These are phyloP conservation scores for Pythium angustatum DNA, from an alignment of 352 stramenopile species.

Conservation along the genomic window DNA sequence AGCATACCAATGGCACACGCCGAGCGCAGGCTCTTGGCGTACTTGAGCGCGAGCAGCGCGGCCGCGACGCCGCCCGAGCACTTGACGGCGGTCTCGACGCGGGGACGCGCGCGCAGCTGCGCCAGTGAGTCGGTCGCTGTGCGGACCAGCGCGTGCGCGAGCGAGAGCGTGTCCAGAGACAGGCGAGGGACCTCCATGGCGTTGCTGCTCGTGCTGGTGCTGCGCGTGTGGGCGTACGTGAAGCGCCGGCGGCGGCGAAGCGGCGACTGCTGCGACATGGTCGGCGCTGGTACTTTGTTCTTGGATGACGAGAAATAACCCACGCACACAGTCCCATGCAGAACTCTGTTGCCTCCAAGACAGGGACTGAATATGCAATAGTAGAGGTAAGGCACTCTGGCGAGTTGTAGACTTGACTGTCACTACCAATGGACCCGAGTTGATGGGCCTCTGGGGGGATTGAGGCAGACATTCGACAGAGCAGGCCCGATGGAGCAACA, in stretches of 20 bases:
- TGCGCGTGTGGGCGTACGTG: not conserved
- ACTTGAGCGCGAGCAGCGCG: conserved; percentile 58
- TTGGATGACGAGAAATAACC: too few species aligned
- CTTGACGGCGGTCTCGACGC: conserved; percentile 59
- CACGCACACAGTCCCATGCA: too few species aligned
- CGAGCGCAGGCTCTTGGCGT: conserved; percentile 58
- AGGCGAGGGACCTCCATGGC: conserved; percentile 19
- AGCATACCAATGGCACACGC: conserved; percentile 61
- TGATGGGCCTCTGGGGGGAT: too few species aligned
- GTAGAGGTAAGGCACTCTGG: too few species aligned
- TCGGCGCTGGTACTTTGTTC: too few species aligned
- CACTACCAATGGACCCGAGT: too few species aligned
- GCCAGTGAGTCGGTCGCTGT: conserved; percentile 29
- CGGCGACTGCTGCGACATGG: conserved; percentile 11
- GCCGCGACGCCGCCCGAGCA: conserved; percentile 58
- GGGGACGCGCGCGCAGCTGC: conserved; percentile 33
- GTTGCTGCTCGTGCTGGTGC: not conserved
- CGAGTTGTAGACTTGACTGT: too few species aligned
- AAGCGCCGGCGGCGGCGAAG: conserved; percentile 3
- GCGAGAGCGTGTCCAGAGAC: conserved; percentile 23
- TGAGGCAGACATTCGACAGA: too few species aligned
- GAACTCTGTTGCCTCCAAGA: too few species aligned
- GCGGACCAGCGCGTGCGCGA: conserved; percentile 29
- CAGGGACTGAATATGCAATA: too few species aligned
- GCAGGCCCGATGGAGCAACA: too few species aligned